Evolutionary conservation across 108 stramenopile species (phyloP).

Genomic region (Schizochytrium sp.): DNA sequence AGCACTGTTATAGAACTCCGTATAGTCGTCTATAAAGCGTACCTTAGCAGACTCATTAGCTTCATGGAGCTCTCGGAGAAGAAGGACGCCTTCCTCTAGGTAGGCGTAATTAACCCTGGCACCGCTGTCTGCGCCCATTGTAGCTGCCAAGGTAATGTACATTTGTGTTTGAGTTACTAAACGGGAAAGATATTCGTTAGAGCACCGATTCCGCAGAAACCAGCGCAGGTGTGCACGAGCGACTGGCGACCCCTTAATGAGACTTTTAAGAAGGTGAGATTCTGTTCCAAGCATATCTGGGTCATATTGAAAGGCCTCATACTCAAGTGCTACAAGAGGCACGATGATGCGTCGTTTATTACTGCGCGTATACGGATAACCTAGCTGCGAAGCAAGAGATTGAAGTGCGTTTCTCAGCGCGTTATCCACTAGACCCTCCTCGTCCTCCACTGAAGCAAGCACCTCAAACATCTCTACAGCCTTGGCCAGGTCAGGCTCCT

Average conservation of each 20-base stretch:
- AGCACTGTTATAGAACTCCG: slow-evolving; percentile 53
- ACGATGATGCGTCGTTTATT: slow-evolving; percentile 24
- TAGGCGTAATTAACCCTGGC: slow-evolving; percentile 22
- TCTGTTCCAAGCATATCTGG: neutral
- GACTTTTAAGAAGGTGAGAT: neutral
- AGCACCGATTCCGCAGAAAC: slow-evolving; percentile 26
- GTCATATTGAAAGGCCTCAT: slow-evolving; percentile 21
- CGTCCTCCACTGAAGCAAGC: neutral
- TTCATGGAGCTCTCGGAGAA: neutral
- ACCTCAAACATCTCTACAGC: neutral
- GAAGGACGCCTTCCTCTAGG: slow-evolving; percentile 1
- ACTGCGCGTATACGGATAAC: neutral
- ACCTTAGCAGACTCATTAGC: neutral
- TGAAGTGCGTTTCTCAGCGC: slow-evolving; percentile 36
- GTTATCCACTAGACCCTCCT: slow-evolving; percentile 45
- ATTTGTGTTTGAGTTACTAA: slow-evolving; percentile 30
- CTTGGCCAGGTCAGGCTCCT: slow-evolving; percentile 9
- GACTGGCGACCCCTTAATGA: neutral
- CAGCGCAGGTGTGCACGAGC: neutral
- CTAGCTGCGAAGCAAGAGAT: slow-evolving; percentile 20
- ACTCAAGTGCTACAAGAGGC: slow-evolving; percentile 35
- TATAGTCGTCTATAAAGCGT: slow-evolving; percentile 28
- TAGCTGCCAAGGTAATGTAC: slow-evolving; percentile 43
- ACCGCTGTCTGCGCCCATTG: neutral
- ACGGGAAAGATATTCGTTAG: slow-evolving; percentile 37